Base-by-base conservation (phyloP, 2,329 filamentous ascomycete genomes). In the Cladosporium cucumerinum region DNA sequence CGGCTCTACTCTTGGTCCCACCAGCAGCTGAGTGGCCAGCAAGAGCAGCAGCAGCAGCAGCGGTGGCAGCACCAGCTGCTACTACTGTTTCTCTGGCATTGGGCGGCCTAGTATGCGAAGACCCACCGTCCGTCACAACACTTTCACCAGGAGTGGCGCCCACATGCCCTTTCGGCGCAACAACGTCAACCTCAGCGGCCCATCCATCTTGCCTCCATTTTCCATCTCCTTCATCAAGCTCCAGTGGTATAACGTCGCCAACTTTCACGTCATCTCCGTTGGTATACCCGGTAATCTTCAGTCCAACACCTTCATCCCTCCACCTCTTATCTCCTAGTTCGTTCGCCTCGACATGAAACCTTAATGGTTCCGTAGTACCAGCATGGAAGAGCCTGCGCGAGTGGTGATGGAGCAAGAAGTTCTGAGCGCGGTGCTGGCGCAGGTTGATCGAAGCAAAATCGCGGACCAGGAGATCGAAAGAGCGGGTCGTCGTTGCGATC, bases 361-460 rank as follows among this genome's bases (percentile, higher is more conserved):
- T 61, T 12, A 61, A 18, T 36, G 58, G 43, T 16, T 61, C 58
- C 21, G 58, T 61, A 36, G 6, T 18, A 23, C 58, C 58, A 21
- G 48, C 48, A 39, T 52, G 49, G 26, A 62, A 62, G 3, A 30
- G 11, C n/a, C 48, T 26, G 23, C 60, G 60, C 8, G 48, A 46
- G 32, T 46, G 49, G 18, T 61, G 48, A 18, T 54, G 59, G n/a
- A 55, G 49, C 23, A 62, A 52, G 39, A 70, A 68, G 18, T 63
- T 65, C 16, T 62, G 61, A 16, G 66, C 60, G 49, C 68, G 68
- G 52, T 66, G 68, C 59, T 70, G 68, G 39, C 68, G 68, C 23
- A 69, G 57, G 49, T 63, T 63, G 46, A 70, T 58, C 10, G 67
- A 65, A 14, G 68, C 67, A 43, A 58, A 30, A 28, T 58, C 55